These are phyloP conservation scores for Microsporum audouinii DNA, from an alignment of 2,329 filamentous ascomycete genomes.

Conservation along the genomic window DNA sequence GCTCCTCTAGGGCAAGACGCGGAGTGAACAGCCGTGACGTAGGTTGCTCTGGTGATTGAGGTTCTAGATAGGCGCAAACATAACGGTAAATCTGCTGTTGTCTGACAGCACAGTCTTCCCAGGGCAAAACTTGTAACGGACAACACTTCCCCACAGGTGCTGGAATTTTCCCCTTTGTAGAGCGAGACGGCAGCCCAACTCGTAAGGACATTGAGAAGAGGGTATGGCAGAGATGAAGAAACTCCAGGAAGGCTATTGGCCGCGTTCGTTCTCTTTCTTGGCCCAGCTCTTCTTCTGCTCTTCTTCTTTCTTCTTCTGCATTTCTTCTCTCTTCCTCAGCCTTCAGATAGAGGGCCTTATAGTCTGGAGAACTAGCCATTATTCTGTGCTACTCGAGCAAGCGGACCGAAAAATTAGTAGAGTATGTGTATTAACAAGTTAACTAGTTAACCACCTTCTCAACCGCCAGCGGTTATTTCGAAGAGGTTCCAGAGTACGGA, in stretches of 20 bases:
- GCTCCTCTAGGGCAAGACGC: slow-evolving; percentile 13
- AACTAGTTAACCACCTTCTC: too few species aligned
- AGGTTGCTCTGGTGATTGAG: slow-evolving; percentile 4
- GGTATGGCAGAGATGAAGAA: slow-evolving; percentile 17
- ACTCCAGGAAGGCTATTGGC: slow-evolving; percentile 15
- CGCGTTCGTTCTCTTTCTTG: not conserved
- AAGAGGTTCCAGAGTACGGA: too few species aligned
- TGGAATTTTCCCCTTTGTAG: slow-evolving; percentile 19
- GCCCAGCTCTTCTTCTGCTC: slow-evolving; percentile 11
- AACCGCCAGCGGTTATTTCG: too few species aligned
- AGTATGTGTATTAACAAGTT: too few species aligned
- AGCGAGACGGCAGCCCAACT: slow-evolving; percentile 17
- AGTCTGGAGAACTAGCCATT: slow-evolving; percentile 9
- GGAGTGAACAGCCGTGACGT: slow-evolving; percentile 14
- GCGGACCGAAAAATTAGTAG: too few species aligned
- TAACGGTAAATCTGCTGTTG: slow-evolving; percentile 16
- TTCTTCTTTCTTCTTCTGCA: slow-evolving; percentile 10
- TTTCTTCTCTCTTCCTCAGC: slow-evolving; percentile 8
- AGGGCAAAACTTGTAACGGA: slow-evolving; percentile 16
- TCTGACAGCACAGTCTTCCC: slow-evolving; percentile 16
- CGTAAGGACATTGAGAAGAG: slow-evolving; percentile 17
- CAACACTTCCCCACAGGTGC: slow-evolving; percentile 19
- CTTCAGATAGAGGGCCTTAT: slow-evolving; percentile 15
- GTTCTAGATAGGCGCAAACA: slow-evolving; percentile 15
- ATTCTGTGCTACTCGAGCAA: too few species aligned